Base-by-base conservation (phyloP, 108 stramenopile genomes). In the Nitzschia sp. region DNA sequence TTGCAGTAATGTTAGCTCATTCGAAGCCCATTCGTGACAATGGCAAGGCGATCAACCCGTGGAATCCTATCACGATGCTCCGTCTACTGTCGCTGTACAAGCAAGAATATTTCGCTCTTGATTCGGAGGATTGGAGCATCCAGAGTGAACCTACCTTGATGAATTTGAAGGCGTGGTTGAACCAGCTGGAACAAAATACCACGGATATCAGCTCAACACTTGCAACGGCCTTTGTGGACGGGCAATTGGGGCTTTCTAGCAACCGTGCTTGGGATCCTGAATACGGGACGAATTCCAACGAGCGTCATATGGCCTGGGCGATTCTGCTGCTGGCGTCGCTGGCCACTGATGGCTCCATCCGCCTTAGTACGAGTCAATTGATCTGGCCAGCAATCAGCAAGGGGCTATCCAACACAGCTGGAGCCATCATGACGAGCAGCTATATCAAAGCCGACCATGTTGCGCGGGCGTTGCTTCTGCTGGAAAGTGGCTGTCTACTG, bases 361-460 rank as follows among this genome's bases (percentile, higher is more conserved):
- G 28, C 0, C 66, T 61, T 15, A 72, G 69, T 35, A 67, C 85
- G 5, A 74, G 83, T 21, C 82, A 74, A 63, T 55, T 88, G 27
- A 61, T 95, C 8, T 92, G 90, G 93, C 91, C 90, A 21, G 90
- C 93, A 2, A 83, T 95, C 5, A 74, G 82, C 54, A 90, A 90
- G 65, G 93, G 90, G 9, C 57, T 95, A 1, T 72, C 80, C 32
- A 59, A 56, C 33, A 54, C 63, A 26, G 74, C 80, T 0, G 27
- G 62, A 17, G 71, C 71, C 27, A 58, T 72, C 23, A 28, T 77
- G 24, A 34, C 57, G 29, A 54, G 38, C 2, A 47, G 75, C 3
- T 42, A 70, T 28, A 47, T 68, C 0, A 76, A 73, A 26, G 80
- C 77, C 9, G 71, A 80, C 31, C 27, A 65, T 21, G 80, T 78